Base-by-base conservation (phyloP, 1,284 basidiomycete genomes). In the Ganoderma resinaceum region DNA sequence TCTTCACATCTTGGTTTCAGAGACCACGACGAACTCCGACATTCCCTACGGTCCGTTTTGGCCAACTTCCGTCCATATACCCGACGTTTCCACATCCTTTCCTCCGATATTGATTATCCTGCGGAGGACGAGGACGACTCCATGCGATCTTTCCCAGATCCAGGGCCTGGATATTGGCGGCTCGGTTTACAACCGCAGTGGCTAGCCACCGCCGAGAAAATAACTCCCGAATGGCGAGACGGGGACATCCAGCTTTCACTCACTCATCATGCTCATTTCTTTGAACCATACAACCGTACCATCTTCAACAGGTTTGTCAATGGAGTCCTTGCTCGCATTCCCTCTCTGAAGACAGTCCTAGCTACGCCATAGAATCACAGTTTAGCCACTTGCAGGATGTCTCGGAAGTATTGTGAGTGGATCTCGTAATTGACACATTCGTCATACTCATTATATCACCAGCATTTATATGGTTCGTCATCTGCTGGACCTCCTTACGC, bases 21-120 rank as follows among this genome's bases (percentile, higher is more conserved):
- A 14, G 76, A 78, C 61, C 75, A 77, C 65, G 77, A 78, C 59
- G 77, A 78, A 63, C 74, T 78, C 31, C 72, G 76, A 8, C 76
- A 78, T 46, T 77, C 76, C 16, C 66, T 78, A 46, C 74, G 77
- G n/a, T 77, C 76, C 9, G 76, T 75, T 11, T 72, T 78, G 29
- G 72, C 63, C n/a, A 73, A 76, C 64, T 78, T 73, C 69, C 75
- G 76, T 12, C 63, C 68, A 3, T 70, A 76, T 62, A 66, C 72
- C 23, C 66, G 66, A 20, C 72, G 67, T 49, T 76, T 78, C 66
- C 74, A 69, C 66, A 70, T 78, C 63, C 70, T 78, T 37, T 74
- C 77, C 53, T 74, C 77, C 49, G 77, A 78, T 64, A 63, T 72
- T 18, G 66, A 69, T 42, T 72, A 70, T 29, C 69, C 71, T 12